phyloP scores from a whole-genome alignment of 371 early-diverging fungal species.

The Mucor saturninus region DNA sequence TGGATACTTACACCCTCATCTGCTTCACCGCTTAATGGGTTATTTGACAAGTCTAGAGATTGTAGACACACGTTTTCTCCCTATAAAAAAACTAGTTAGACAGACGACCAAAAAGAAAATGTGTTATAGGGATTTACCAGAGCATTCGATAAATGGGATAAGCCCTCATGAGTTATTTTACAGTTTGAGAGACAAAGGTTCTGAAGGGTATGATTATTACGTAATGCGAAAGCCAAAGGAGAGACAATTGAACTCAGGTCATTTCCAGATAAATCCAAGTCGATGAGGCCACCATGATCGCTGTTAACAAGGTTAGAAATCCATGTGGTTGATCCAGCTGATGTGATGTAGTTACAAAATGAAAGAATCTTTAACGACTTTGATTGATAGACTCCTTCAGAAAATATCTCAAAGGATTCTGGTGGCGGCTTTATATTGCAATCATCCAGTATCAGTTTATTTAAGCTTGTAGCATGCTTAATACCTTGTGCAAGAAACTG shows the following conservation, averaged over 20 bases:
- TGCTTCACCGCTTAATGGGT: slow-evolving; percentile 36
- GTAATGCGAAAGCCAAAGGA: slow-evolving; percentile 58
- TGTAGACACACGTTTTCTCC: slow-evolving; percentile 30
- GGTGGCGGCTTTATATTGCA: slow-evolving; percentile 56
- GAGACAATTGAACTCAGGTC: slow-evolving; percentile 53
- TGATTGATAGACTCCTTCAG: slow-evolving; percentile 59
- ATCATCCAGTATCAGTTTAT: slow-evolving; percentile 60
- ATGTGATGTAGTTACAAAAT: slow-evolving; percentile 53
- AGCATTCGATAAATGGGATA: slow-evolving; percentile 57
- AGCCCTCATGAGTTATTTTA: slow-evolving; percentile 56
- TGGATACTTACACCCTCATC: slow-evolving; percentile 48
- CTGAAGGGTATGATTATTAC: slow-evolving; percentile 50
- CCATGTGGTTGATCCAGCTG: slow-evolving; percentile 21
- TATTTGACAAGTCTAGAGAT: slow-evolving; percentile 58
- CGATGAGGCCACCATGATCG: slow-evolving; percentile 56
- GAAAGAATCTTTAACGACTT: slow-evolving; percentile 51
- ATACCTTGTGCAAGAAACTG: slow-evolving; percentile 66
- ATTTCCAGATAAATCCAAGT: slow-evolving; percentile 61
- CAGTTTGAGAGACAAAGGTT: slow-evolving; percentile 56
- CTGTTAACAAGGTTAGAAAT: slow-evolving; percentile 52
- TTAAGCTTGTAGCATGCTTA: slow-evolving; percentile 45
- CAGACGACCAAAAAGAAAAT: neutral
- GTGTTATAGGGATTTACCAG: slow-evolving; percentile 40
- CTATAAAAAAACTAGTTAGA: neutral
- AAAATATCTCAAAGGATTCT: slow-evolving; percentile 43